Evolutionary conservation across 306 rosid genomes (phyloP).

Genomic region (Cucumis cinereus): DNA sequence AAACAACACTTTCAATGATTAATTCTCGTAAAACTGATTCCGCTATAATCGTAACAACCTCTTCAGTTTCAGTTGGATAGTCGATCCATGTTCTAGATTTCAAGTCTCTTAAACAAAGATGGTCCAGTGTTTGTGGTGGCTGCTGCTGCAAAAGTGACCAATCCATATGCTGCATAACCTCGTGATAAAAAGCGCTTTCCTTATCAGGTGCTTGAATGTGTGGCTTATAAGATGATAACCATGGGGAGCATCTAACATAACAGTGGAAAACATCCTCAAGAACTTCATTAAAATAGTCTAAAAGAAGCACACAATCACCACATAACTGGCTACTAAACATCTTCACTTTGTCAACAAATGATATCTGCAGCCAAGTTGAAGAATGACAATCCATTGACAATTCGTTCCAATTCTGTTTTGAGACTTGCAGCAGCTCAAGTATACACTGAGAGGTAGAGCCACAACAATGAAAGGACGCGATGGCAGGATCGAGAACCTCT

Average conservation of each 20-base stretch:
- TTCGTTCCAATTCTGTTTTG: constrained; percentile 38
- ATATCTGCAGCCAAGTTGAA: constrained; percentile 22
- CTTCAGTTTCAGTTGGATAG: constrained; percentile 27
- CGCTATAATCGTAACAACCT: constrained; percentile 24
- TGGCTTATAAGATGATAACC: constrained; percentile 23
- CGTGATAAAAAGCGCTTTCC: constrained; percentile 26
- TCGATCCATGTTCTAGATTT: constrained; percentile 42
- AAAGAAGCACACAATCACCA: constrained; percentile 20
- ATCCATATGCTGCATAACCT: constrained; percentile 29
- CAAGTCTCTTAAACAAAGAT: constrained; percentile 37
- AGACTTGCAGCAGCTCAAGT: constrained; percentile 28
- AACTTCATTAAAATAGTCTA: constrained; percentile 38
- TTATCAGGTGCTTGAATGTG: constrained; percentile 17
- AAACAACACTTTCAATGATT: constrained; percentile 36
- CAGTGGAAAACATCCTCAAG: constrained; percentile 28
- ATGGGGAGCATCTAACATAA: constrained; percentile 22
- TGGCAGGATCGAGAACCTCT: constrained; percentile 6
- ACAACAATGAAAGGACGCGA: constrained; percentile 12
- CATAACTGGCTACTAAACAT: constrained; percentile 21
- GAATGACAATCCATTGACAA: constrained; percentile 19
- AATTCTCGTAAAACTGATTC: constrained; percentile 42
- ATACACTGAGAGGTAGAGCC: constrained; percentile 16
- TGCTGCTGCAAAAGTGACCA: constrained; percentile 17
- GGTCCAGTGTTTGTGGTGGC: constrained; percentile 20
- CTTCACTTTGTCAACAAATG: constrained; percentile 30